Evolutionary conservation across 1,284 basidiomycete species (phyloP), one percentile per base, ranked within the genome.

Genomic region (Golubevia pallescens): DNA sequence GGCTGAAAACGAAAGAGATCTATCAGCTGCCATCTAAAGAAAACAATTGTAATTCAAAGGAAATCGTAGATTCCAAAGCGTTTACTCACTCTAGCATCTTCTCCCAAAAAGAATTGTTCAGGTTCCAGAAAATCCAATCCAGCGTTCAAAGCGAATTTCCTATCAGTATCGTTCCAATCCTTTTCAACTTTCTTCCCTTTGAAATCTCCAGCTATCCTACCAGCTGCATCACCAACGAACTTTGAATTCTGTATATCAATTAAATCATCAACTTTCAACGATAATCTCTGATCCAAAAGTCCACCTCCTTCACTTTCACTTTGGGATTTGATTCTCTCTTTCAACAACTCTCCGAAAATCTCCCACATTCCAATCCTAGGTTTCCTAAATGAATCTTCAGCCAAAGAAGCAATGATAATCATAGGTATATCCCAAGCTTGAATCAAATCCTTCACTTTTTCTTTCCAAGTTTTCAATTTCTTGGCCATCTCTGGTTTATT

Each of bases 61-160:
- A n/a, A n/a, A n/a, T n/a, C n/a, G n/a, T n/a, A n/a, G n/a, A n/a
- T n/a, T n/a, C n/a, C 51, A 60, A 56, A 65, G 59, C 52, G 57
- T 62, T 13, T 63, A 65, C 59, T 72, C 64, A 54, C 66, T 10
- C 34, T 38, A 10, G 34, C 34, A 5, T 56, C 61, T 13, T 54
- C 61, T 2, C 48, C 59, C 23, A 70, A 21, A 23, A 79, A 81
- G 57, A 68, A 79, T 61, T 77, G 66, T 61, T 81, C 75, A 10
- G 78, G 78, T 10, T 77, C 79, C 19, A 58, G 67, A 54, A 81
- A 81, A 1, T 34, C 19, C 28, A 79, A 34, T 13, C 71, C 73
- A 8, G 71, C 71, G 61, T 81, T 81, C 13, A 69, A 56, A 6
- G 78, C 78, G 71, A 75, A 79, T 32, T 81, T 81, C 7, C 74